Conservation (phyloP, 2,329 filamentous ascomycete genomes). For the Pezicula neosporulosa region DNA sequence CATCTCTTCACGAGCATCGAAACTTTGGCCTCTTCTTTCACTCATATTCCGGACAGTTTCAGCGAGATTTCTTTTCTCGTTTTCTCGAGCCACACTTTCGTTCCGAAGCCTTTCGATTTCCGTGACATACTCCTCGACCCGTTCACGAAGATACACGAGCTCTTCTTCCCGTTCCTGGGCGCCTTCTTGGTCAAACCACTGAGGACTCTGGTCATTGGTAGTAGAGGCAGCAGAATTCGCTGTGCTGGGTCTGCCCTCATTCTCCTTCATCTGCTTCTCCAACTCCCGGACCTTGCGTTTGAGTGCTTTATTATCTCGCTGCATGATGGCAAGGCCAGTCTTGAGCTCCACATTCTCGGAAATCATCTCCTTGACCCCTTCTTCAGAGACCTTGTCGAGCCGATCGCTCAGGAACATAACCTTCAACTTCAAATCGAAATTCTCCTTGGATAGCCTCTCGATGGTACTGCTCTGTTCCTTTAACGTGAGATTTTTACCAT, state of each 20-base stretch:
- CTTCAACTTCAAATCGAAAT: conserved; percentile 95
- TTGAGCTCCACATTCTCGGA: conserved; percentile 95
- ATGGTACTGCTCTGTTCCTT: conserved; percentile 98
- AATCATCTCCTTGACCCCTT: conserved; percentile 97
- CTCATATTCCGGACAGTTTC: conserved; percentile 71
- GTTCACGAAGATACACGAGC: conserved; percentile 77
- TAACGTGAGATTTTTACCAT: conserved; percentile 74
- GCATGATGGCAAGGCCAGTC: conserved; percentile 81
- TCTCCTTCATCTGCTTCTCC: conserved; percentile 71
- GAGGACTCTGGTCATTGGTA: conserved; percentile 51
- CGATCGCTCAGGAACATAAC: conserved; percentile 96
- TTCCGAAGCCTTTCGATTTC: conserved; percentile 80
- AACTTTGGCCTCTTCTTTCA: conserved; percentile 43
- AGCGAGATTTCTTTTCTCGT: conserved; percentile 81
- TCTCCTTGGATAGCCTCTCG: conserved; percentile 93
- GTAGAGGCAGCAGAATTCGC: conserved; percentile 53
- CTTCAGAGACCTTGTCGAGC: conserved; percentile 88
- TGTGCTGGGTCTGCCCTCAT: conserved; percentile 59
- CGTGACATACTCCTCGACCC: conserved; percentile 77
- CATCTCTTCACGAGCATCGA: conserved; percentile 56
- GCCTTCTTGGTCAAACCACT: conserved; percentile 53
- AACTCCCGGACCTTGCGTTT: conserved; percentile 80
- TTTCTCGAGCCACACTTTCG: conserved; percentile 75
- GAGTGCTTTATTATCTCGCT: conserved; percentile 85
- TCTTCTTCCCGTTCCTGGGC: conserved; percentile 77